Base-by-base conservation (phyloP, 108 stramenopile genomes). In the Parmales sp. region DNA sequence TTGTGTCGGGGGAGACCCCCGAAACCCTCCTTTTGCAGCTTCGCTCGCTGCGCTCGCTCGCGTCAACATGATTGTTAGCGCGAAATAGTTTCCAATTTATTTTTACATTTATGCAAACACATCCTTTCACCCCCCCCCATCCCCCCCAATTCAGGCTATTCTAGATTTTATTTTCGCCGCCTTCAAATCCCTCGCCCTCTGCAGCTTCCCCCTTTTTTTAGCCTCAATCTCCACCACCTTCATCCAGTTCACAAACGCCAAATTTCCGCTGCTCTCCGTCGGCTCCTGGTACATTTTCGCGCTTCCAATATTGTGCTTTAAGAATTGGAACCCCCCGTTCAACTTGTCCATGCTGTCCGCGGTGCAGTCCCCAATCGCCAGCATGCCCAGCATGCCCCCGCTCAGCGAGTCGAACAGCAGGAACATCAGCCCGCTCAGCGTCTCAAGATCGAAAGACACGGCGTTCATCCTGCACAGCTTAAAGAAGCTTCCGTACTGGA, bases 391-490 rank as follows among this genome's bases (percentile, higher is more conserved):
- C 13, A 23, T 8, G 16, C 45, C 66, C 19, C 31, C 39, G 16
- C 34, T 36, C 7, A 67, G 66, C 6, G 66, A 48, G 45, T 67
- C 66, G 31, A 67, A 29, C 0, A 67, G 66, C 9, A 48, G 31
- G 26, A 67, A 46, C 31, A 67, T 45, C 29, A 31, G 26, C 6
- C 66, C 66, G 1, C 37, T 34, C 38, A 75, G 70, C n/a, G 68
- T 67, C 11, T 39, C 64, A 19, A 70, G 26, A 26, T 80, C 79
- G 45, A 77, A 80, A 11, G 71, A 68, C 23, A 80, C 68, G 38
- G 77, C 77, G 5, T 77, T 70, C 66, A 78, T 22, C 3, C 77
- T 63, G 37, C 79, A 80, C n/a, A 80, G 65, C 66, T 78, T 78
- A 66, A 80, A 80, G 74, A 80, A 80, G 7, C 44, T 45, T 16